A percentile compares a stretch with the other conserved stretches of the same genome.
Evolutionary conservation across 2,329 filamentous ascomycete genomes (phyloP).

Genomic region (Sarocladium strictum): DNA sequence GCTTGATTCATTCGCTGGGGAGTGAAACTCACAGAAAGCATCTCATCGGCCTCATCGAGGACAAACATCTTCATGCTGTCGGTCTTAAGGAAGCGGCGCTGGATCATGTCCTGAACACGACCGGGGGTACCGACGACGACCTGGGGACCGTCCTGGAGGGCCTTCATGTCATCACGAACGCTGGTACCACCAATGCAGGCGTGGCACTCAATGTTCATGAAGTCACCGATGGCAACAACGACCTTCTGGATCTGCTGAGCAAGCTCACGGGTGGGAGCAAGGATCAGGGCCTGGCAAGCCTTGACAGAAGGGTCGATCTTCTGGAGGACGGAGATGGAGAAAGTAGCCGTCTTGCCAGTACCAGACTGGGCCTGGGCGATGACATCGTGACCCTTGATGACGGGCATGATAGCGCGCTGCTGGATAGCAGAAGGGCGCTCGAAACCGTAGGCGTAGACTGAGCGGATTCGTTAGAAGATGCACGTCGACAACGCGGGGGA

Average conservation of each 20-base stretch:
- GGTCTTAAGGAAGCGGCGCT: constrained; percentile 94
- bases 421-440: constrained; percentile 99
- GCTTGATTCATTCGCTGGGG: neutral
- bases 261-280: constrained; percentile 96
- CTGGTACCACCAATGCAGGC: constrained; percentile 98
- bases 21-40: constrained; percentile 69
- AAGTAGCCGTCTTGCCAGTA: constrained; percentile 99
- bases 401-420: constrained; percentile 99
- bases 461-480: constrained; percentile 15
- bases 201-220: constrained; percentile 99
- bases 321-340: constrained; percentile 98
- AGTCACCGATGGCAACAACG: constrained; percentile 96
- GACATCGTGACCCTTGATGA: constrained; percentile 99
- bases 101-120: constrained; percentile 99
- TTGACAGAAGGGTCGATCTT: constrained; percentile 95
- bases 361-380: constrained; percentile 99
- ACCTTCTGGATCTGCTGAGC: constrained; percentile 99
- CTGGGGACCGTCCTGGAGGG: constrained; percentile 90
- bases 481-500: constrained; percentile 12
- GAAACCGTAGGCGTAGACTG: constrained; percentile 98
- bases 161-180: constrained; percentile 98
- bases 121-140: constrained; percentile 97
- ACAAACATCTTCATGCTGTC: constrained; percentile 99
- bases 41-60: constrained; percentile 98
- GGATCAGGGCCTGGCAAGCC: constrained; percentile 95